Conservation (phyloP, 768 basidiomycete genomes). For the Mrakia hoshinonis region DNA sequence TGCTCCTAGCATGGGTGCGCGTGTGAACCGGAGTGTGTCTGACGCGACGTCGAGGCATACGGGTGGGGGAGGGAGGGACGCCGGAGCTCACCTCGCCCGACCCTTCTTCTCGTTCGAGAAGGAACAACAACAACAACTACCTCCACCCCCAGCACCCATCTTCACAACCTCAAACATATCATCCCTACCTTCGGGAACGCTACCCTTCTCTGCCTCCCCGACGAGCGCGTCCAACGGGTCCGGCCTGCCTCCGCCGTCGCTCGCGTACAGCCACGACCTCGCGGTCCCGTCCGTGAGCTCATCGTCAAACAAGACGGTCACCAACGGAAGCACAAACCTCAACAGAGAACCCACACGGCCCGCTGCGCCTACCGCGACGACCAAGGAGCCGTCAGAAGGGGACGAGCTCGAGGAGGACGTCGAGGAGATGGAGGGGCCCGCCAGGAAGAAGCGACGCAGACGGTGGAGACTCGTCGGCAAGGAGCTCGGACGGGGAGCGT, state of each 20-base stretch:
- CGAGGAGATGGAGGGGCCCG: background rate
- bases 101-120: constrained; percentile 20
- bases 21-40: background rate
- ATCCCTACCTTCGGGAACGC: background rate
- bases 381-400: background rate
- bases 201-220: background rate
- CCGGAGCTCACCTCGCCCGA: background rate
- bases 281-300: background rate
- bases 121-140: background rate
- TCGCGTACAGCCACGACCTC: background rate
- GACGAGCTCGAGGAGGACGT: background rate
- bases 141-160: background rate
- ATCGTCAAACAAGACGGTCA: background rate
- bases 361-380: background rate
- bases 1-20: background rate
- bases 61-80: background rate
- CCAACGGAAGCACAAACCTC: background rate
- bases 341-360: background rate
- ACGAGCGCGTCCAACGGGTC: background rate
- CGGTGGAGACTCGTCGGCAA: constrained; percentile 17
- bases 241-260: constrained; percentile 9
- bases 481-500: constrained; percentile 23
- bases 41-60: constrained; percentile 7
- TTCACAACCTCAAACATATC: background rate
- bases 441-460: background rate